phyloP scores from a whole-genome alignment of 768 basidiomycete species.

The Lentinula sp. region DNA sequence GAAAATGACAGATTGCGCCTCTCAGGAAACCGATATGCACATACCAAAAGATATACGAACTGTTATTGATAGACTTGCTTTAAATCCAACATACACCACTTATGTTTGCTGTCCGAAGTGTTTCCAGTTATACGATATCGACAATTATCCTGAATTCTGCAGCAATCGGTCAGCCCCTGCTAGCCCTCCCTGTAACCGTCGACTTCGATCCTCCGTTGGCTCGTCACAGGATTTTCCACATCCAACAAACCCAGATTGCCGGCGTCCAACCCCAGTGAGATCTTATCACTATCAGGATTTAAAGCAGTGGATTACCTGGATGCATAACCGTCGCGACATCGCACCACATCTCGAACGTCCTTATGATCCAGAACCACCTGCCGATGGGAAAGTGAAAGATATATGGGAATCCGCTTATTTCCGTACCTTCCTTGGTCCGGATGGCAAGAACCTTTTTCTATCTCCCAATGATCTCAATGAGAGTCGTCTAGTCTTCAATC shows the following conservation, averaged over 20 bases:
- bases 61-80: constrained; percentile 12
- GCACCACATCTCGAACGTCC: constrained; percentile 20
- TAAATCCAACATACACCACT: constrained; percentile 12
- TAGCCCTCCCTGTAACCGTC: constrained; percentile 12
- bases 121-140: constrained; percentile 15
- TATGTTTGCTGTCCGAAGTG: constrained; percentile 21
- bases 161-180: constrained; percentile 9
- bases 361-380: neutral
- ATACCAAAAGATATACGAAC: constrained; percentile 15
- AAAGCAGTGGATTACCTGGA: constrained; percentile 18
- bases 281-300: constrained; percentile 21
- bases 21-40: neutral
- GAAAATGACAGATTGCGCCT: no score
- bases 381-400: constrained; percentile 11
- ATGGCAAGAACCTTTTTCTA: constrained; percentile 16
- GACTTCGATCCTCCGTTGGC: neutral
- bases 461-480: constrained; percentile 7
- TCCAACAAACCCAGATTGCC: no score
- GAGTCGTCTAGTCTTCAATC: constrained; percentile 22
- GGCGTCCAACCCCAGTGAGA: no score
- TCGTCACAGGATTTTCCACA: no score
- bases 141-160: constrained; percentile 16
- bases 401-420: constrained; percentile 20
- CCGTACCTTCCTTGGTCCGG: constrained; percentile 20
- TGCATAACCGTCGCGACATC: constrained; percentile 18